Evolutionary conservation across 148 eudicot species (phyloP), one percentile per base, ranked within the genome.

Genomic region (Polygonum aviculare): DNA sequence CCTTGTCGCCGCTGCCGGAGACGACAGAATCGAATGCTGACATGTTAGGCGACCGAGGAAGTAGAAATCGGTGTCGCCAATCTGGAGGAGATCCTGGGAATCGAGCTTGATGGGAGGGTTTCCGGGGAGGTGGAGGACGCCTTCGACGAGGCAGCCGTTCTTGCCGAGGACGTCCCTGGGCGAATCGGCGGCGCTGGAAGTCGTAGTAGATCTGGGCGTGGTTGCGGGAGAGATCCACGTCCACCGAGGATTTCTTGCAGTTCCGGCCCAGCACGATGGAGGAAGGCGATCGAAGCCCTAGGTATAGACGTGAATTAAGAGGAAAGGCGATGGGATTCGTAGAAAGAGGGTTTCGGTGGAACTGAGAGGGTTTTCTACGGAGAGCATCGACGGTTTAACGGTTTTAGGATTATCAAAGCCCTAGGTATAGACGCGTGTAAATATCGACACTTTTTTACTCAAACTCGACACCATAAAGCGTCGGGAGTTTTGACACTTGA

Each of bases 191-290:
- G 7, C 97, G 95, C 51, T 85, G 90, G 80, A 94, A 94, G 82
- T 94, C 98, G 87, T 91, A 94, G 90, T 90, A 94, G 83, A 94
- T 94, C 75, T 93, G 92, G 5, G 98, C 98, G 80, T 94, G 98
- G 87, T 92, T 90, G 77, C 97, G 95, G 45, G 97, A 84, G 47
- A 95, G 90, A 57, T 95, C 98, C 69, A 95, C 97, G 63, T 95
- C 98, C 12, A 95, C 98, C 19, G 94, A 78, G 12, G 97, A 95
- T 80, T 90, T 95, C 79, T 90, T 92, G 40, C 89, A 84, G 84
- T 90, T 92, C 2, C 98, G 88, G 70, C 98, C 98, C 21, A 92
- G 84, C 14, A 95, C 76, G 19, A 95, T 95, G 21, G 98, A 91
- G 88, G 91, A 94, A 12, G 94, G 31, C 31, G 31, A 26, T 26